Base-by-base conservation (phyloP, 768 basidiomycete species). In the Xerocomellus amylosporus region DNA sequence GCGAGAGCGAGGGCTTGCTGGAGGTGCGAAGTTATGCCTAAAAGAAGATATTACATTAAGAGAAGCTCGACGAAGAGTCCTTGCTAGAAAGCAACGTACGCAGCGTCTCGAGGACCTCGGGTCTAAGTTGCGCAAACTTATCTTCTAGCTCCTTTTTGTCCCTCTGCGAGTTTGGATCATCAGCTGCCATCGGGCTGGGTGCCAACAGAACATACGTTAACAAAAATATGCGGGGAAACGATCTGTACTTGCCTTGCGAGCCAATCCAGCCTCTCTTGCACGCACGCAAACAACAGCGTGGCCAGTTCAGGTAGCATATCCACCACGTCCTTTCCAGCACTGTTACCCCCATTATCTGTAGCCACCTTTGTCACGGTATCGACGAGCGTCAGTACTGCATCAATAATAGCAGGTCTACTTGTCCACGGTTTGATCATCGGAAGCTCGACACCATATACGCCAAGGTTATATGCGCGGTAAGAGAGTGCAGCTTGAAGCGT, bases 371-470 rank as follows among this genome's bases (percentile, higher is more conserved):
- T 81, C 1, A 83, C 85, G 2, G 77, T 66, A 43, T 87, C 83
- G 61, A 95, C 93, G n/a, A 96, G 76, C 43, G 78, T 77, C 24
- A 86, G 76, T 6, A 89, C 70, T 9, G 83, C 77, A 40, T 93
- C 88, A 49, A 96, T 82, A 15, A 90, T 69, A 0, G 74, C 65
- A 4, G 84, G 75, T 43, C 77, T 77, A 63, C 91, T 90, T 17
- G 93, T 92, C 96, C 95, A 98, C 0, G 90, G 85, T 55, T 85
- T 80, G 58, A 80, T 77, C 80, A 84, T 83, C 5, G 81, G 87
- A 20, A 79, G 74, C 22, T 83, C 79, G 41, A 98, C 77, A 30
- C 91, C 91, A 66, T 98, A 98, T 9, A 88, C 82, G 8, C 78
- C 76, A 2, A 80, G 65, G 61, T 90, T 87, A 58, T 86, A 84